A percentile compares a stretch with the other conserved stretches of the same genome.
Evolutionary conservation across 495 filamentous ascomycete species (phyloP).

Genomic region (Melanomma pulvis-pyrius): DNA sequence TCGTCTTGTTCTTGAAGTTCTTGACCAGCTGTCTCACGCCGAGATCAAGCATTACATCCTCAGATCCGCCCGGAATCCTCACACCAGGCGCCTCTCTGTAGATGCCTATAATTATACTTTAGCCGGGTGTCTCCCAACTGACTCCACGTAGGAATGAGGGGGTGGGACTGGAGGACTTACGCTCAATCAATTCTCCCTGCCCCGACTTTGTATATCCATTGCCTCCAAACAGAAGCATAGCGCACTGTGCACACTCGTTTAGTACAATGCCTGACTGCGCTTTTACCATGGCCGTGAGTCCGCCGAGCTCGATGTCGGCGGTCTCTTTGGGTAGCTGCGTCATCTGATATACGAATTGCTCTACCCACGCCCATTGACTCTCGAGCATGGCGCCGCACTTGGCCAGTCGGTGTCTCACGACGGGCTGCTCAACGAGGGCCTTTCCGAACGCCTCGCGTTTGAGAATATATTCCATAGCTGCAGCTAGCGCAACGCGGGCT

Average conservation of each 20-base stretch:
- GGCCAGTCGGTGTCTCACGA: constrained; percentile 71
- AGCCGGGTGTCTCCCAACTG: neutral
- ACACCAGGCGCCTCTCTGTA: constrained; percentile 66
- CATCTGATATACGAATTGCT: constrained; percentile 74
- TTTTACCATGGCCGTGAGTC: constrained; percentile 70
- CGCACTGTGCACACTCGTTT: constrained; percentile 68
- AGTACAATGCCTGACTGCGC: constrained; percentile 70
- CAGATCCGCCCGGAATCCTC: constrained; percentile 69
- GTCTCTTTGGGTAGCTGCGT: constrained; percentile 62
- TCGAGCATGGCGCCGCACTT: constrained; percentile 71
- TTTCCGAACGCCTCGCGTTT: constrained; percentile 78
- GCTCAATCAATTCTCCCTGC: constrained; percentile 70
- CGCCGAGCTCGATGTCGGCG: constrained; percentile 67
- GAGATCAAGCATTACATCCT: constrained; percentile 76
- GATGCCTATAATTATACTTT: constrained; percentile 51
- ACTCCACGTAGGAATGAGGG: neutral
- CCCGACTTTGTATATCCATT: constrained; percentile 71
- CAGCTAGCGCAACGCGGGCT: constrained; percentile 63
- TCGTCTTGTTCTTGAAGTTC: constrained; percentile 66
- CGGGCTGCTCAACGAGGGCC: constrained; percentile 70
- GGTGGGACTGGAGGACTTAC: constrained; percentile 46
- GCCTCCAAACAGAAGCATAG: constrained; percentile 71
- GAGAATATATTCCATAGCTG: constrained; percentile 69
- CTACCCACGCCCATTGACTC: constrained; percentile 72
- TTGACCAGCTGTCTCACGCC: constrained; percentile 73